Percentiles rank a stretch among this genome's conserved stretches.
These are phyloP conservation scores for Trypanosoma grayi DNA, from an alignment of 208 protist genomes.

Conservation along the genomic window DNA sequence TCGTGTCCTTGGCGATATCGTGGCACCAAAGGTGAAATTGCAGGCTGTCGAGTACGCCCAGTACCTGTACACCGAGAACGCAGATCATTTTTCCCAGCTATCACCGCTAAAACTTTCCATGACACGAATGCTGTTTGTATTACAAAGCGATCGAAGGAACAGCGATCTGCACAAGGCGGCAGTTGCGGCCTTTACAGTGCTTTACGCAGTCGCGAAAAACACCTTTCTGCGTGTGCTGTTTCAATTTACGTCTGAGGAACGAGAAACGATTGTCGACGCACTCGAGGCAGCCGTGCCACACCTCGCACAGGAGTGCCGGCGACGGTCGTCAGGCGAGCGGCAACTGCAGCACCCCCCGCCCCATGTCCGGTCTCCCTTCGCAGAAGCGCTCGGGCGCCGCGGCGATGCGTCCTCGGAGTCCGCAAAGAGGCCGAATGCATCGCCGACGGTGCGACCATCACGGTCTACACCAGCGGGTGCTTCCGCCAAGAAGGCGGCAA, in stretches of 20 bases:
- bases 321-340: constrained; percentile 2
- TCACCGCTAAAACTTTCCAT: constrained; percentile 19
- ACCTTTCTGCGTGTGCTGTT: constrained; percentile 8
- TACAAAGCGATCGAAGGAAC: constrained; percentile 9
- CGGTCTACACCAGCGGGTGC: neutral
- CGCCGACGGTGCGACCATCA: neutral
- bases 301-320: constrained; percentile 21
- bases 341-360: constrained; percentile 8
- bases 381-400: neutral
- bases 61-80: constrained; percentile 23
- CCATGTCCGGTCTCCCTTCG: constrained; percentile 4
- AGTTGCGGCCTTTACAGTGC: constrained; percentile 9
- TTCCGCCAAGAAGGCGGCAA: neutral
- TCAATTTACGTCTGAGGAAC: constrained; percentile 21
- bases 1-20: constrained; percentile 15
- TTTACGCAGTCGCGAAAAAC: constrained; percentile 4
- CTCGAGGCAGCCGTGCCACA: constrained; percentile 21
- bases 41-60: constrained; percentile 37
- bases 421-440: neutral
- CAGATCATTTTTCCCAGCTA: constrained; percentile 17
- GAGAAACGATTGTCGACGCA: neutral
- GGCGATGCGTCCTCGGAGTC: neutral
- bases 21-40: constrained; percentile 23
- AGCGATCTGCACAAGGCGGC: constrained; percentile 11
- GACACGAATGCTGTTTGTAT: constrained; percentile 1